Base-by-base conservation (phyloP, 176 grass and related monocot genomes). In the Panicum miliaceum region DNA sequence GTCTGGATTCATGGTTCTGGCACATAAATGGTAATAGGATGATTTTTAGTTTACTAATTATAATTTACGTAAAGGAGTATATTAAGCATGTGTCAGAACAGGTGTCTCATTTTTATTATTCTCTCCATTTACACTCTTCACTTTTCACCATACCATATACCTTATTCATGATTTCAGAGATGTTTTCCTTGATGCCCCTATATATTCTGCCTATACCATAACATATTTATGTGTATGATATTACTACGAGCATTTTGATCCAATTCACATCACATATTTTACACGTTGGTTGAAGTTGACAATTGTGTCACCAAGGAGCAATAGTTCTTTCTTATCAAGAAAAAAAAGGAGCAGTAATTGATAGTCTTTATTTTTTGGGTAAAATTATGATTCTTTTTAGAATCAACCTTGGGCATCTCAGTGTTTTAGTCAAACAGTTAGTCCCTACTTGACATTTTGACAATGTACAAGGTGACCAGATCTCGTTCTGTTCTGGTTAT, bases 401-500 rank as follows among this genome's bases (percentile, higher is more conserved):
- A 57, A 46, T 75, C 3, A n/a, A 45, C 26, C 3, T 59, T 71
- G 53, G 80, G 12, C 23, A 65, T 90, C 35, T 54, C 14, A 18
- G 8, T 66, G 36, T 46, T 46, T 71, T 58, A 83, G 51, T 65
- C 12, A 7, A 73, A 35, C 23, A 67, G 54, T 68, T 68, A 11
- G 8, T 75, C 57, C 13, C 48, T 84, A 67, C 58, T 45, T 75
- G 34, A 6, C 40, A 80, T 58, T 56, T 46, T 53, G 42, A 64
- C 23, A 80, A 20, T 82, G 52, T 25, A 83, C 26, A 62, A 58
- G 14, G 41, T 84, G 41, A 20, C 19, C 2, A 71, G 52, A 77
- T 64, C 60, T 70, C 46, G 25, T 73, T 78, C 40, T 37, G 62
- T 75, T 83, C 57, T 83, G 32, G 46, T 48, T 81, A 72, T 16